Conservation (phyloP, 139 green algal species). For the Dunaliella primolecta region DNA sequence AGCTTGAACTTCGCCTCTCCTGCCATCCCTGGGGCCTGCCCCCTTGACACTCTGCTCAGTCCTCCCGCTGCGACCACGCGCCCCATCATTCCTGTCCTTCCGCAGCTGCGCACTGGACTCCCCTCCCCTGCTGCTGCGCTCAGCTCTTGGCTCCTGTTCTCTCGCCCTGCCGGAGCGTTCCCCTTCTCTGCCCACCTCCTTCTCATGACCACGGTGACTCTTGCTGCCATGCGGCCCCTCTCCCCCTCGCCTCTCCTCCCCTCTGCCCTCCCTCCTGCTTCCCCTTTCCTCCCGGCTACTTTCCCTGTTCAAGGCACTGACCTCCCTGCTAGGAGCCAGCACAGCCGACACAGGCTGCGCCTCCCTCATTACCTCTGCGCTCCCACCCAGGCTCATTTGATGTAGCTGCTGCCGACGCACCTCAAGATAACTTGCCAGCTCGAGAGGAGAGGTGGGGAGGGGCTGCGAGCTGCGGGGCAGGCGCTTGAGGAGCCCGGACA, state of each 20-base stretch:
- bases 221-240: too few species aligned
- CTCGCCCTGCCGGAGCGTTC: not conserved
- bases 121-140: too few species aligned
- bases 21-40: too few species aligned
- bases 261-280: not conserved
- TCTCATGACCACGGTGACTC: too few species aligned
- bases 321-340: too few species aligned
- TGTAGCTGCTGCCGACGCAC: not conserved
- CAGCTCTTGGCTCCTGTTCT: too few species aligned
- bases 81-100: not conserved
- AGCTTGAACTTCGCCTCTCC: too few species aligned
- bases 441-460: not conserved
- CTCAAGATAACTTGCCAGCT: not conserved
- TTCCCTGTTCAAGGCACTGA: not conserved
- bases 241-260: not conserved
- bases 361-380: not conserved
- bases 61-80: not conserved
- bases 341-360: too few species aligned
- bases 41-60: too few species aligned
- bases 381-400: not conserved
- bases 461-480: too few species aligned
- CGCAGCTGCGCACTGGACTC: too few species aligned
- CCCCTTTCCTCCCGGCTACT: not conserved
- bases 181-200: not conserved
- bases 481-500: too few species aligned